Base-by-base conservation (phyloP, 352 stramenopile genomes). In the Phytophthora fragariaefolia region DNA sequence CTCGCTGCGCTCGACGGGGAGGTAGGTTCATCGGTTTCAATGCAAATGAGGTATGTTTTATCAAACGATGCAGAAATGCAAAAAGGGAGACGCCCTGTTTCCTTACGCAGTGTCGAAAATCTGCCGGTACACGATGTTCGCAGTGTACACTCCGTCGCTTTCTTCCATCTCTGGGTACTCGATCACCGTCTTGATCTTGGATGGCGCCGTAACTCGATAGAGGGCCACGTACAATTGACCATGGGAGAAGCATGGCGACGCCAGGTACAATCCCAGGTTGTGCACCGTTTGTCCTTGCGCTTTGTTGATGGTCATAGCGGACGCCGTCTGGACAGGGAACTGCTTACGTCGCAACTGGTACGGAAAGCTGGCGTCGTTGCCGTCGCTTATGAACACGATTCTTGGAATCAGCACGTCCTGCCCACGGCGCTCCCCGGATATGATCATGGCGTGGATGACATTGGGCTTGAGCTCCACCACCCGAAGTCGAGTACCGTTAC, bases 271-370 rank as follows among this genome's bases (percentile, higher is more conserved):
- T 2, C 59, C 71, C 13, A 77, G 18, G 6, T 79, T 71, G 6
- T 71, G 34, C 17, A 83, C 45, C 6, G 75, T 76, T 47, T 77
- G 72, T 15, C 62, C 65, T 64, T 80, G 69, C 0, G 60, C 70
- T 20, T 83, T 80, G 60, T 77, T 79, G 36, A 79, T 77, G 0
- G 69, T 77, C 72, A 80, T 80, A 0, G 62, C 65, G 22, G 75
- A 80, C 0, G 69, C 57, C 13, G 63, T 32, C n/a, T 69, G 20
- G 0, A 83, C 52, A 0, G 66, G 66, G 17, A 82, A 79, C 47
- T 77, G 71, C 6, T 63, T 70, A 0, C 54, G 34, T 12, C 47
- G 30, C 22, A 82, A 47, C 0, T 38, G 60, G 23, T 76, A 82
- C 0, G 61, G 64, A 17, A 77, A 73, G 0, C 67, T 46, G 0